Base-by-base conservation (phyloP, 1,284 basidiomycete species). In the Earliella scabrosa region DNA sequence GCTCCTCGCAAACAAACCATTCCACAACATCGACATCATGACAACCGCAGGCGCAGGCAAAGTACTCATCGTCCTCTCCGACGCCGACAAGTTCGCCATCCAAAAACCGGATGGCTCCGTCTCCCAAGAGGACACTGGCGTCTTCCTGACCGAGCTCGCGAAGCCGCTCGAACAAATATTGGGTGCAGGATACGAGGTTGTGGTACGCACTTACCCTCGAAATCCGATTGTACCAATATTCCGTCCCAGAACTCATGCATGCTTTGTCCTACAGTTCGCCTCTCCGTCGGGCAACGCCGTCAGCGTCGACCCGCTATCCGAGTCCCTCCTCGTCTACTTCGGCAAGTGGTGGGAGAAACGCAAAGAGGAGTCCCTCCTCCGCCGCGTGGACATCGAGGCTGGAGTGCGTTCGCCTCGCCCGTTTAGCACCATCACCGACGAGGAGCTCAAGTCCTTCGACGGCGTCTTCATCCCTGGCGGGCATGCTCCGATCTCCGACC, bases 31-130 rank as follows among this genome's bases (percentile, higher is more conserved):
- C n/a, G 2, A 9, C 29, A 35, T 9, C 18, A 48, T 29, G 21
- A 5, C 36, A 23, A 21, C 47, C 44, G 52, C 52, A 52, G 47
- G 50, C 27, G 43, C 57, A 34, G 55, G 59, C 40, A 68, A 67
- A 54, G 63, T 69, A n/a, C 61, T 71, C 36, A 66, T 71, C 58
- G 62, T 69, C 49, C 61, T 69, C 52, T 69, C 69, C 39, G 67
- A 68, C 59, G 63, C 67, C 11, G 56, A 65, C 54, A 54, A 59
- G 21, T 69, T 66, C 45, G 47, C 60, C 23, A 29, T 68, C 18
- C 40, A 65, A 39, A 68, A 65, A 54, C 34, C 51, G 27, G 66
- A 68, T 57, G 68, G 67, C 35, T 52, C 57, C 1, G 50, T 58
- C 36, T 39, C 54, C 4, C 59, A 66, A 8, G 63, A 68, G 50